Conservation (phyloP, 139 green algal species). For the Chlamydomonas sp. region DNA sequence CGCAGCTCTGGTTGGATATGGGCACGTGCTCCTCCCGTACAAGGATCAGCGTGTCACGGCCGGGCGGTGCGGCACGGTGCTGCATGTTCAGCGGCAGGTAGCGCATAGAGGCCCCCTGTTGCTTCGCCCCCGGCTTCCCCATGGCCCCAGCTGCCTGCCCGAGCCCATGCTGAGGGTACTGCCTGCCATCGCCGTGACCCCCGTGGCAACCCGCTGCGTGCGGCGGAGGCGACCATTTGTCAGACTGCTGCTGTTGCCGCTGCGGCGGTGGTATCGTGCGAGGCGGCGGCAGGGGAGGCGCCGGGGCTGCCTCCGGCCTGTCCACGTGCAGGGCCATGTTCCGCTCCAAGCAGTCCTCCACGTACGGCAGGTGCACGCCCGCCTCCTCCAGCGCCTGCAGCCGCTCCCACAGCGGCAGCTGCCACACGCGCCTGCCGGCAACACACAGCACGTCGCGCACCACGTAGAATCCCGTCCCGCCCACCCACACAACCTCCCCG, state of each 20-base stretch:
- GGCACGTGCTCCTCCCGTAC: no score
- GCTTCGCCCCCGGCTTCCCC: no score
- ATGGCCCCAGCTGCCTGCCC: no score
- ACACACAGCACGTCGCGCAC: slow-evolving; percentile 42
- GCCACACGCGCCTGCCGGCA: slow-evolving; percentile 26
- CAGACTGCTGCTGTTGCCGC: neutral
- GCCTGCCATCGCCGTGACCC: no score
- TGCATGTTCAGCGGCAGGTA: no score
- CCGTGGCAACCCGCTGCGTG: no score
- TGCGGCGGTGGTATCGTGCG: no score
- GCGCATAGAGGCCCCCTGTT: no score
- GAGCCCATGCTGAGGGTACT: no score
- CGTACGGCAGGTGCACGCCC: slow-evolving; percentile 5
- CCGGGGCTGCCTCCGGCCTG: neutral
- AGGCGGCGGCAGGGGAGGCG: neutral
- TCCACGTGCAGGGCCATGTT: neutral
- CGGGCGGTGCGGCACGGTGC: no score
- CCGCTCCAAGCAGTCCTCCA: neutral
- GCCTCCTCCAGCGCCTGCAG: slow-evolving; percentile 11
- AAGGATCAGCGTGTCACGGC: no score
- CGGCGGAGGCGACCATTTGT: neutral
- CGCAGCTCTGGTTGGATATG: no score
- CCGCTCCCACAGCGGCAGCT: slow-evolving; percentile 26
- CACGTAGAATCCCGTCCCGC: slow-evolving; percentile 41
- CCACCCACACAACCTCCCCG: slow-evolving; percentile 52